A percentile compares a stretch with the other conserved stretches of the same genome.
Evolutionary conservation across 176 grass and related monocot genomes (phyloP).

Genomic region (Elymus sibiricus): DNA sequence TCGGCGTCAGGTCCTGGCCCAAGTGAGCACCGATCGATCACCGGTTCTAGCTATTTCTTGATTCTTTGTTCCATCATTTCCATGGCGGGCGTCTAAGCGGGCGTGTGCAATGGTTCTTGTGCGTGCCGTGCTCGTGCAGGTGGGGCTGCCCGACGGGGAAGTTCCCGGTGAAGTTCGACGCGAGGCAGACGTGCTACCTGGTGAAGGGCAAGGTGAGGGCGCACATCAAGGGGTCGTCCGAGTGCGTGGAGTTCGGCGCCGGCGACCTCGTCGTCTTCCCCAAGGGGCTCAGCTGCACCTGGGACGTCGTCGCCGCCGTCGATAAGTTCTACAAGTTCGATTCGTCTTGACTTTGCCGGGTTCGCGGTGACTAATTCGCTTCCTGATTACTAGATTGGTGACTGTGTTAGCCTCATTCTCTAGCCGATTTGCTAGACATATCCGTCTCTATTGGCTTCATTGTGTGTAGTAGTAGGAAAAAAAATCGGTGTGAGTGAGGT

Average conservation of each 20-base stretch:
- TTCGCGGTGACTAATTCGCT: conserved; percentile 12
- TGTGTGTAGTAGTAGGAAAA: background rate
- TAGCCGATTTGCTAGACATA: conserved; percentile 37
- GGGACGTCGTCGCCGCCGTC: conserved; percentile 73
- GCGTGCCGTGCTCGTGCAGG: conserved; percentile 26
- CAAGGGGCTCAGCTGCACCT: conserved; percentile 89
- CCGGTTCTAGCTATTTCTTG: background rate
- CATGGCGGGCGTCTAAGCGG: background rate
- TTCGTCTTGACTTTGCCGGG: conserved; percentile 45
- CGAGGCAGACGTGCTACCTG: conserved; percentile 85
- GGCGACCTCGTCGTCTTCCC: conserved; percentile 91
- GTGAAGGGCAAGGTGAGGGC: conserved; percentile 79
- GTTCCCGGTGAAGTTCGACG: conserved; percentile 82
- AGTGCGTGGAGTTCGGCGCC: conserved; percentile 83
- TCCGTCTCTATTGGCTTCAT: background rate
- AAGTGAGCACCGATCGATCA: conserved; percentile 50
- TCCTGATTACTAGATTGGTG: background rate
- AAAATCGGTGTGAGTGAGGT: background rate
- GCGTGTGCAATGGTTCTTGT: background rate
- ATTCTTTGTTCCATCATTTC: background rate
- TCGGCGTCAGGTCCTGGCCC: conserved; percentile 94
- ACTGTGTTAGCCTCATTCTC: conserved; percentile 28
- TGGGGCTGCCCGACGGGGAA: conserved; percentile 87
- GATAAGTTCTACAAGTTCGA: conserved; percentile 97
- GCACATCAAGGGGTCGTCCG: conserved; percentile 65